These are phyloP conservation scores for Calycina herbarum DNA, from an alignment of 2,329 filamentous ascomycete species.

Conservation along the genomic window DNA sequence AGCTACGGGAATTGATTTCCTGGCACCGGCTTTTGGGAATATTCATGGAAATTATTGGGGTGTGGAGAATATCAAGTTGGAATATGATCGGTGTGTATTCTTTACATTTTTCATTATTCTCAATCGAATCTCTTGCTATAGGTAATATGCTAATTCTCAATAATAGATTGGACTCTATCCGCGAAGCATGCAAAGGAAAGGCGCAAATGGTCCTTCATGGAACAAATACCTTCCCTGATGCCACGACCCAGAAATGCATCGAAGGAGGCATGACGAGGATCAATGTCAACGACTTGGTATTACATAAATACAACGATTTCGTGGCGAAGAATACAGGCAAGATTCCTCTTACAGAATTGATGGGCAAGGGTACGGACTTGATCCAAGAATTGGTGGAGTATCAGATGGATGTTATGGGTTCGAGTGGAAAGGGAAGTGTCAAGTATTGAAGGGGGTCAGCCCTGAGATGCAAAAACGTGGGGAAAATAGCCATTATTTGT, in stretches of 20 bases:
- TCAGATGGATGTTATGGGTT: slow-evolving; percentile 35
- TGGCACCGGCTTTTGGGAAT: slow-evolving; percentile 68
- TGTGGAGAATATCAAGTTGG: slow-evolving; percentile 44
- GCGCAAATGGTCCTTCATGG: slow-evolving; percentile 55
- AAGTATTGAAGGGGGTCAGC: slow-evolving; percentile 4
- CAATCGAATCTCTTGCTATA: neutral
- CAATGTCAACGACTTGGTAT: slow-evolving; percentile 58
- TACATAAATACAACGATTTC: slow-evolving; percentile 51
- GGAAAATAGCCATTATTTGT: too few relatives aligned
- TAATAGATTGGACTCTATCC: slow-evolving; percentile 42
- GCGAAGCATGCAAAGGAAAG: slow-evolving; percentile 39
- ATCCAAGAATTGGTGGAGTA: slow-evolving; percentile 35
- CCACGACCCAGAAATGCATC: slow-evolving; percentile 53
- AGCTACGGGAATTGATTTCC: slow-evolving; percentile 64
- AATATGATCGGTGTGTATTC: slow-evolving; percentile 44
- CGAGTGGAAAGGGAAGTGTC: slow-evolving; percentile 26
- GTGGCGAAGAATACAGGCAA: slow-evolving; percentile 42
- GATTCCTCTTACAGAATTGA: slow-evolving; percentile 39
- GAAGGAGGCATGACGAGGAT: slow-evolving; percentile 53
- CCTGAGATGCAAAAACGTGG: neutral
- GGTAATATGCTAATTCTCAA: neutral
- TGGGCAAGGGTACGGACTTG: slow-evolving; percentile 46
- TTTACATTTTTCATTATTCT: neutral
- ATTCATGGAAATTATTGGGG: slow-evolving; percentile 62
- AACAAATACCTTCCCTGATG: slow-evolving; percentile 54